Evolutionary conservation across 108 stramenopile genomes (phyloP).

Genomic region (Cyclotella choctawhatcheeana): DNA sequence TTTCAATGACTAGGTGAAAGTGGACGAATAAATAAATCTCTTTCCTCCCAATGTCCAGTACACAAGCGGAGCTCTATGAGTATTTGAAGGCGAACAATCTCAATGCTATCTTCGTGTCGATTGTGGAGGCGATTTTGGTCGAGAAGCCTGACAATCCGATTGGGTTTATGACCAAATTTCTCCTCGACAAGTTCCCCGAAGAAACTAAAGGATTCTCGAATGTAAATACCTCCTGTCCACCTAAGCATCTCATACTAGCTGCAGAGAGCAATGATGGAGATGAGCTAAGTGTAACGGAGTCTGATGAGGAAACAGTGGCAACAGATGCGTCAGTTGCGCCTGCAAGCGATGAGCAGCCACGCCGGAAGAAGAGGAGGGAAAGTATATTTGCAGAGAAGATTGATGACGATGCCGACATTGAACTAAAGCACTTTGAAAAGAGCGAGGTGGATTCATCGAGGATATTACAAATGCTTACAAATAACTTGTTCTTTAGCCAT

Average conservation of each 20-base stretch:
- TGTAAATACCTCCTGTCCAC: not conserved
- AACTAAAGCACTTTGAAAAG: conserved; percentile 55
- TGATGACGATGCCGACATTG: conserved; percentile 7
- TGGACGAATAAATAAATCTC: too few species aligned
- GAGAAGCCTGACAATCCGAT: conserved; percentile 83
- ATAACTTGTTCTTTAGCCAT: conserved; percentile 70
- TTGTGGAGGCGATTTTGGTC: conserved; percentile 74
- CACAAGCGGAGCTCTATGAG: conserved; percentile 44
- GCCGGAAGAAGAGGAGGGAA: conserved; percentile 33
- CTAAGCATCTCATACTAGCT: conserved; percentile 19
- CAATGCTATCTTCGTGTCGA: conserved; percentile 69
- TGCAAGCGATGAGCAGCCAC: conserved; percentile 8
- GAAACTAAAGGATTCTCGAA: conserved; percentile 42
- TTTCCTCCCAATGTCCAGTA: conserved; percentile 21
- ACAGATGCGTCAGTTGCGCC: conserved; percentile 9
- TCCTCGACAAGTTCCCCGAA: conserved; percentile 71
- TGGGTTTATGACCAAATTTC: conserved; percentile 60
- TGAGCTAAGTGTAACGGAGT: conserved; percentile 25
- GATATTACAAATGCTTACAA: conserved; percentile 59
- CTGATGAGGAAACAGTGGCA: conserved; percentile 14
- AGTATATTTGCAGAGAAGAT: conserved; percentile 41
- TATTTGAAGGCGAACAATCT: conserved; percentile 77
- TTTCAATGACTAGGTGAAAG: too few species aligned
- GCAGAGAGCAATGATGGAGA: conserved; percentile 5
- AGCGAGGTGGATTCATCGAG: conserved; percentile 50